Percentiles rank a stretch among this genome's conserved stretches.
Conservation (phyloP, 176 grass and related monocot species). For the Musa itinerans region DNA sequence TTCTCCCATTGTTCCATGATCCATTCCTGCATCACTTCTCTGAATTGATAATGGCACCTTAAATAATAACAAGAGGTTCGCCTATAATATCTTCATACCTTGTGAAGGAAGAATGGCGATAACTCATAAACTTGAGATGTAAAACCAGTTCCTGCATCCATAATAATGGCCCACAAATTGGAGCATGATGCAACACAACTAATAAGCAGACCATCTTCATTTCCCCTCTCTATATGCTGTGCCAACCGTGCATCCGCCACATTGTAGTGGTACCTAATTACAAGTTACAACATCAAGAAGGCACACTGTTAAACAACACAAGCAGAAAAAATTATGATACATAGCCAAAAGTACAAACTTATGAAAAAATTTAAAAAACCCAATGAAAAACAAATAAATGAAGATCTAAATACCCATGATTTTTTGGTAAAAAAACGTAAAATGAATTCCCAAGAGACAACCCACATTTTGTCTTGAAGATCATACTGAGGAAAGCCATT, state of each 20-base stretch:
- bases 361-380: not conserved
- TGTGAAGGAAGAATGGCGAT: constrained; percentile 44
- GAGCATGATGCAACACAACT: constrained; percentile 68
- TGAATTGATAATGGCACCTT: not conserved
- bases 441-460: too few species aligned
- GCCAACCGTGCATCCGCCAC: constrained; percentile 46
- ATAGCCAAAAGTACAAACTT: not conserved
- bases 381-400: too few species aligned
- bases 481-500: too few species aligned
- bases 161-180: constrained; percentile 69
- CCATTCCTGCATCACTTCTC: constrained; percentile 5
- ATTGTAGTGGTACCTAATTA: constrained; percentile 71
- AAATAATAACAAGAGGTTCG: not conserved
- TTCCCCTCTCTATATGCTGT: constrained; percentile 65
- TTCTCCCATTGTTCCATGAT: constrained; percentile 26
- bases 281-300: not conserved
- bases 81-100: not conserved
- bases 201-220: constrained; percentile 60
- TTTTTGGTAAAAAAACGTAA: too few species aligned
- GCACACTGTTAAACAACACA: not conserved
- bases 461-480: too few species aligned
- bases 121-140: constrained; percentile 55
- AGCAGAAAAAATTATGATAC: not conserved
- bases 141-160: constrained; percentile 75
- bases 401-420: too few species aligned